Evolutionary conservation across 768 basidiomycete species (phyloP).

Genomic region (Myochromella boudieri): DNA sequence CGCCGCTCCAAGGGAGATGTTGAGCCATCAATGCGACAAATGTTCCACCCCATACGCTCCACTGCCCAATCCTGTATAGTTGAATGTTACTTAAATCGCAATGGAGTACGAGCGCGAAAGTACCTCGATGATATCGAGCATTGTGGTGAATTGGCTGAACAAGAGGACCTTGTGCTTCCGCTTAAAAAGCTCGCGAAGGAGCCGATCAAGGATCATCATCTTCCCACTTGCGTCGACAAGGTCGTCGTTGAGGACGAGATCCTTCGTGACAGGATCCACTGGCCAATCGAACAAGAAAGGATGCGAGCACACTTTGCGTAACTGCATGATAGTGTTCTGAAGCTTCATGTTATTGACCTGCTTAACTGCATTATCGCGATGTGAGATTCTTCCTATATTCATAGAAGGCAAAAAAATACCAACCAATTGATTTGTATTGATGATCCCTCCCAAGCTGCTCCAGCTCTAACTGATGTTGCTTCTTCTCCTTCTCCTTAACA

Average conservation of each 20-base stretch:
- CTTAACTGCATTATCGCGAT: slow-evolving; percentile 68
- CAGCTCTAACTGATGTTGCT: slow-evolving; percentile 36
- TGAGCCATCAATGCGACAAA: slow-evolving; percentile 92
- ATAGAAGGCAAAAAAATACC: slow-evolving; percentile 17
- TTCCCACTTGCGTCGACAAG: slow-evolving; percentile 89
- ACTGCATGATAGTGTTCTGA: slow-evolving; percentile 95
- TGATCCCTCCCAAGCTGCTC: slow-evolving; percentile 59
- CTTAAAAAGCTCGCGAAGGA: slow-evolving; percentile 80
- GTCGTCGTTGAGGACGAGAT: slow-evolving; percentile 71
- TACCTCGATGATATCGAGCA: slow-evolving; percentile 95
- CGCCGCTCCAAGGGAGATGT: slow-evolving; percentile 81
- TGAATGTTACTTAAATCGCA: too few species aligned
- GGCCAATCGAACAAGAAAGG: slow-evolving; percentile 92
- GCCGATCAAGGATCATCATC: slow-evolving; percentile 93
- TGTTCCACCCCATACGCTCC: slow-evolving; percentile 76
- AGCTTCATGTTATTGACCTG: slow-evolving; percentile 91
- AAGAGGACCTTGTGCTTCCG: slow-evolving; percentile 82
- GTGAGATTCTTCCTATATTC: too few species aligned
- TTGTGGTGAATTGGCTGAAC: slow-evolving; percentile 93
- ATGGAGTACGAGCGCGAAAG: slow-evolving; percentile 9
- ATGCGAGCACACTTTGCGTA: slow-evolving; percentile 94
- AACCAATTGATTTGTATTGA: slow-evolving; percentile 60
- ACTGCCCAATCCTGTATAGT: slow-evolving; percentile 78
- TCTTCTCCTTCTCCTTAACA: slow-evolving; percentile 24
- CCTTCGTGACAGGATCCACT: slow-evolving; percentile 55